Base-by-base conservation (phyloP, 2,329 filamentous ascomycete genomes). In the Alternaria viburni region DNA sequence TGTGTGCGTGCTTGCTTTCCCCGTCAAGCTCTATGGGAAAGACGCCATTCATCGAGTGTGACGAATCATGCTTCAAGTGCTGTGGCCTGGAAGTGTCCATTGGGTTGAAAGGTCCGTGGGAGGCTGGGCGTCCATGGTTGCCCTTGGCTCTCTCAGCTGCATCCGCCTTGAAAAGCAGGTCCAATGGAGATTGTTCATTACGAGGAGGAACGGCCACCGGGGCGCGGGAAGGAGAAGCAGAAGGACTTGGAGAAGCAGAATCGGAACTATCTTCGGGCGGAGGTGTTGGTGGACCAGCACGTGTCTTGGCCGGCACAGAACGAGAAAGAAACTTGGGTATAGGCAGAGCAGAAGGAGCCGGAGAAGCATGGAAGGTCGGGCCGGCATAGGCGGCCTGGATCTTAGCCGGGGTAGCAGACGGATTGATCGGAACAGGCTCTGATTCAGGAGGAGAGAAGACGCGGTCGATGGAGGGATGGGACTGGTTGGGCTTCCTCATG, bases 291-390 rank as follows among this genome's bases (percentile, higher is more conserved):
- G 75, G 75, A 25, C 69, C 71, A 21, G 68, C 51, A 15, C 65
- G 68, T 19, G 73, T 65, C 67, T 79, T 79, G 61, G 91, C 90
- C 4, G 90, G 89, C 12, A 92, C 85, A 0, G 92, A 89, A 73
- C 91, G 94, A 26, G 91, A 90, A 65, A 91, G 88, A 79, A 97
- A 97, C 74, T 91, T 96, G 11, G 96, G 96, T 62, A 97, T 91
- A 0, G 96, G 96, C 30, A 99, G 85, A 23, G 93, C 90, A 9
- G 93, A 96, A 0, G 96, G 91, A 2, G 94, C 95, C 19, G 96
- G 96, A 9, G 96, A 98, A 44, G 93, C 92, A 80, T 97, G 94
- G 79, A 98, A 99, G 6, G 93, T 96, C 32, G 95, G 91, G 13
- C 95, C 96, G 43, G 96, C 96, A 81, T 97, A 99, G 49, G 91